Conservation (phyloP, 2,329 filamentous ascomycete species). For the Didymellaceae sp. region DNA sequence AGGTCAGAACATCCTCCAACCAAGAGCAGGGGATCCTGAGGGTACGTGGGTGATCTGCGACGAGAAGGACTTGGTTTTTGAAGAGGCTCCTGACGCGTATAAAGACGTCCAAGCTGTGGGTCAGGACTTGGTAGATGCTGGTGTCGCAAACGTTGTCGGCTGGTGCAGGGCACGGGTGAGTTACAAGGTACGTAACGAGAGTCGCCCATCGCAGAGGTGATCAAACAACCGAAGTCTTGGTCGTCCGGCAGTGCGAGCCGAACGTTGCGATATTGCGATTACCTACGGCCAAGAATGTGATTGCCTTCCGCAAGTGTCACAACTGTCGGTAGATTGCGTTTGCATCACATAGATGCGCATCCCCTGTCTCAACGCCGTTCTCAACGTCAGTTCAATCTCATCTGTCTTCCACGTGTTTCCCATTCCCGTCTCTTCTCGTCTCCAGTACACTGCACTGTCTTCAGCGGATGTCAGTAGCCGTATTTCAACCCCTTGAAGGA, state of each 20-base stretch:
- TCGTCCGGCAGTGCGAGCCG: neutral
- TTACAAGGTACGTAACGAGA: slow-evolving; percentile 49
- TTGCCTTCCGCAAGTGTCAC: slow-evolving; percentile 8
- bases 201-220: slow-evolving; percentile 13
- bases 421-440: slow-evolving; percentile 2
- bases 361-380: slow-evolving; percentile 10
- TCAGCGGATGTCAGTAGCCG: neutral
- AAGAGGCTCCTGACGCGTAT: slow-evolving; percentile 50
- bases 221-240: neutral
- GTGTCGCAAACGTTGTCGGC: slow-evolving; percentile 40
- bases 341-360: slow-evolving; percentile 18
- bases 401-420: slow-evolving; percentile 7
- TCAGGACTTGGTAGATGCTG: slow-evolving; percentile 44
- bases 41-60: slow-evolving; percentile 50
- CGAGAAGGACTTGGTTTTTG: slow-evolving; percentile 47
- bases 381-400: slow-evolving; percentile 10
- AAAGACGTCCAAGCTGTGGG: slow-evolving; percentile 48
- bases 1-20: slow-evolving; percentile 37
- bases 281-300: slow-evolving; percentile 7
- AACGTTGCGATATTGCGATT: slow-evolving; percentile 1
- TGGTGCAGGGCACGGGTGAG: slow-evolving; percentile 45
- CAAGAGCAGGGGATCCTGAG: slow-evolving; percentile 23
- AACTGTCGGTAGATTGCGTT: slow-evolving; percentile 14
- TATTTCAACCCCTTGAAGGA: neutral
- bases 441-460: neutral